Evolutionary conservation across 331 rosid genomes (phyloP).

Genomic region (Arachis monticola): DNA sequence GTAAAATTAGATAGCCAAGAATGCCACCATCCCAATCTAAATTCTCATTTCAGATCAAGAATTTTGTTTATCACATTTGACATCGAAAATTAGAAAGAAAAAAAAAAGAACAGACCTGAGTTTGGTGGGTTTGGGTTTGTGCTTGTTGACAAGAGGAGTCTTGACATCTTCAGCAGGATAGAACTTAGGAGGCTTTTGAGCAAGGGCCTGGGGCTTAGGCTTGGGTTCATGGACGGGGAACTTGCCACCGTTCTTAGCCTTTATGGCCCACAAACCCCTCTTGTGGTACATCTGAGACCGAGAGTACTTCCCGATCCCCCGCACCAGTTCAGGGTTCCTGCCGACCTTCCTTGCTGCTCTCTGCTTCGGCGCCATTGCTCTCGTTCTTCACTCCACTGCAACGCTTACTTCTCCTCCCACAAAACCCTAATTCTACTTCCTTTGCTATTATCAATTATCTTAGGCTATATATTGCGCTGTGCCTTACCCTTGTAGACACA

Average conservation of each 20-base stretch:
- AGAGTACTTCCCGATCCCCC: conserved; percentile 59
- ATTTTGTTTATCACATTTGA: neutral
- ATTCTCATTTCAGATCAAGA: neutral
- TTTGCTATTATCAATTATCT: neutral
- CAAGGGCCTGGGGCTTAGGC: conserved; percentile 44
- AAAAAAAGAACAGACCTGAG: conserved; percentile 40
- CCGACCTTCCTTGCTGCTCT: conserved; percentile 39
- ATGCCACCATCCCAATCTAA: neutral
- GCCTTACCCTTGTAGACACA: neutral
- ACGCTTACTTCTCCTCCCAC: neutral
- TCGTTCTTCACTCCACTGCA: neutral
- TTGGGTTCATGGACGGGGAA: conserved; percentile 55
- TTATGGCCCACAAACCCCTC: conserved; percentile 66
- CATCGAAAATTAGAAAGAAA: neutral
- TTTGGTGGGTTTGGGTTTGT: conserved; percentile 51
- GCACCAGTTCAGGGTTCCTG: conserved; percentile 57
- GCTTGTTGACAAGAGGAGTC: conserved; percentile 48
- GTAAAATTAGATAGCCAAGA: no score
- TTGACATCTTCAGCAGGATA: conserved; percentile 51
- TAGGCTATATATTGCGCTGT: neutral
- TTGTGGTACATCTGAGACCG: conserved; percentile 63
- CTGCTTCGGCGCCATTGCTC: conserved; percentile 47
- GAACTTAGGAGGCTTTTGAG: conserved; percentile 50
- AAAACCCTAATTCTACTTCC: conserved; percentile 29
- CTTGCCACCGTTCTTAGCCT: conserved; percentile 61